Percentiles rank a stretch among this genome's conserved stretches.
phyloP scores from a whole-genome alignment of 768 basidiomycete genomes.

The Pholiota microspora region DNA sequence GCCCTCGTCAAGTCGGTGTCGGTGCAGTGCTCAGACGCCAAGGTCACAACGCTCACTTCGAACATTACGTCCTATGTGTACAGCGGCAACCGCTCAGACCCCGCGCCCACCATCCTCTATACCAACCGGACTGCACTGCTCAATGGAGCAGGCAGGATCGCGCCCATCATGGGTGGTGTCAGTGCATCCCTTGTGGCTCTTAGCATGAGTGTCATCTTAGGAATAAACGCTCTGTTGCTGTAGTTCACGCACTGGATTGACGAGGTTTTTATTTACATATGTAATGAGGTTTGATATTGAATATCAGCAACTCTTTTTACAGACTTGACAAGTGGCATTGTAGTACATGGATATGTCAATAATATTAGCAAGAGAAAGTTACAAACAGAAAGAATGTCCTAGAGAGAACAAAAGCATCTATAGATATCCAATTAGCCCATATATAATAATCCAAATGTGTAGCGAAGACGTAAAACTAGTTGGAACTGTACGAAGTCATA shows the following conservation, averaged over 20 bases:
- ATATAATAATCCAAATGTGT: background rate
- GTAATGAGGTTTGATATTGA: background rate
- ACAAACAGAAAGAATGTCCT: background rate
- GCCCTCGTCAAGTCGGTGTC: constrained; percentile 59
- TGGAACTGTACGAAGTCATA: constrained; percentile 4
- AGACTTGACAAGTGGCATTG: too few relatives aligned
- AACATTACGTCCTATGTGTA: constrained; percentile 67
- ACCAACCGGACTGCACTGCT: constrained; percentile 58
- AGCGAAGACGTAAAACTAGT: background rate
- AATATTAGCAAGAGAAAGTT: too few relatives aligned
- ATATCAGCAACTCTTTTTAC: background rate
- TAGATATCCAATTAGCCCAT: background rate
- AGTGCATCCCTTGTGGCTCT: constrained; percentile 21
- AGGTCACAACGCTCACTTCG: constrained; percentile 35
- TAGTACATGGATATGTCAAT: too few relatives aligned
- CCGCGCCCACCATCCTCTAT: constrained; percentile 53
- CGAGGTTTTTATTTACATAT: too few relatives aligned
- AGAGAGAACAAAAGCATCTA: background rate
- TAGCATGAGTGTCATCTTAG: constrained; percentile 24
- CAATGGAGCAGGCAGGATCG: constrained; percentile 38
- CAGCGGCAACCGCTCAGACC: constrained; percentile 44
- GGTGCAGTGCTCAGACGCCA: constrained; percentile 60
- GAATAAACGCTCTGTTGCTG: constrained; percentile 23
- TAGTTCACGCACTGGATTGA: too few relatives aligned
- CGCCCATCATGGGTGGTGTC: constrained; percentile 14